Evolutionary conservation across 805 yeast genomes (phyloP).

Genomic region (Ogataea glucozyma): DNA sequence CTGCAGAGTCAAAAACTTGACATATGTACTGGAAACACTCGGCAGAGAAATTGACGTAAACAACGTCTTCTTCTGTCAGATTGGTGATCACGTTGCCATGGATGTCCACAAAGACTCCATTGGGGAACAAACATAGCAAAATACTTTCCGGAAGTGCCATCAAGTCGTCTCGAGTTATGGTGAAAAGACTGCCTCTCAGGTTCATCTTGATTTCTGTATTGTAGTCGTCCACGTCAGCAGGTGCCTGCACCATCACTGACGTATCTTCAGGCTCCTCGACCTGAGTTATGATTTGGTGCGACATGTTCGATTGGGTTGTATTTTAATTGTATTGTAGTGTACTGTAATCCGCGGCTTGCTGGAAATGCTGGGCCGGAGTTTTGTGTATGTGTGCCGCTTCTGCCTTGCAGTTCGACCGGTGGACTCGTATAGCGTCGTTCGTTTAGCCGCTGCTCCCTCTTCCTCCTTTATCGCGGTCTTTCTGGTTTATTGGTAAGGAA

Average conservation of each 20-base stretch:
- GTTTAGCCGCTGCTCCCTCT: conserved; percentile 1
- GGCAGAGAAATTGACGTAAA: conserved; percentile 84
- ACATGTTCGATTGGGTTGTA: conserved; percentile 18
- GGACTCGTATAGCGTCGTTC: not conserved
- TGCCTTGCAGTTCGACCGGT: not conserved
- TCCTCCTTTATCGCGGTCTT: not conserved
- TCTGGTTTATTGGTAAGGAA: too few species aligned
- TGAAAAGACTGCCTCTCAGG: conserved; percentile 71
- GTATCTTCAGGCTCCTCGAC: conserved; percentile 44
- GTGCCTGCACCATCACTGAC: conserved; percentile 20
- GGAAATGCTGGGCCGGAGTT: not conserved
- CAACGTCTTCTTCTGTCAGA: conserved; percentile 76
- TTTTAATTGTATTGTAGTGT: not conserved
- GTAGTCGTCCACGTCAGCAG: conserved; percentile 43
- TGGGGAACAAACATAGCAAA: conserved; percentile 82
- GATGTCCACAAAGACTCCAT: conserved; percentile 81
- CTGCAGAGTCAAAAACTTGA: conserved; percentile 68
- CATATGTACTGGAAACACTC: conserved; percentile 83
- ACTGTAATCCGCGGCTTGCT: conserved; percentile 5
- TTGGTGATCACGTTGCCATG: conserved; percentile 77
- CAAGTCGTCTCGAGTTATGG: conserved; percentile 82
- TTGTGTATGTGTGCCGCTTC: not conserved
- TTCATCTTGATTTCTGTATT: conserved; percentile 74
- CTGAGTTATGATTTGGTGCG: conserved; percentile 65
- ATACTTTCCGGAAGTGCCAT: conserved; percentile 91